Percentiles rank a stretch among this genome's conserved stretches.
phyloP scores from a whole-genome alignment of 352 stramenopile genomes.

The Saprolegnia parasitica region DNA sequence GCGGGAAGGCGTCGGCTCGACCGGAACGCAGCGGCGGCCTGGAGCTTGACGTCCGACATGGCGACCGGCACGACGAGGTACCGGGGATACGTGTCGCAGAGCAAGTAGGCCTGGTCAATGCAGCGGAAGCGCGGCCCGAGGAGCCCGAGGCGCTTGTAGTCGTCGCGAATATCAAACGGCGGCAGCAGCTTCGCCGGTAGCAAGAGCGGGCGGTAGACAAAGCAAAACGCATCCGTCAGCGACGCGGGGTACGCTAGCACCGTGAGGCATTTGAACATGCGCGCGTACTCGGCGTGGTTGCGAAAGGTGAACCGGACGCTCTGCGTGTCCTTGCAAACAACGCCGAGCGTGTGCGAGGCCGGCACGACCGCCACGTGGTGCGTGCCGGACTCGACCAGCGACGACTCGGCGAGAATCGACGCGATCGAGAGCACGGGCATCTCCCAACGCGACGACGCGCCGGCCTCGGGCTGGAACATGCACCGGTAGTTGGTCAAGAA shows the following conservation, averaged over 20 bases:
- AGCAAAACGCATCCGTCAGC: constrained; percentile 79
- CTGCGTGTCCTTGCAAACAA: constrained; percentile 78
- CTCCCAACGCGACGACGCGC: constrained; percentile 52
- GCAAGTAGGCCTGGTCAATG: constrained; percentile 79
- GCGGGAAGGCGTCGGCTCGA: constrained; percentile 66
- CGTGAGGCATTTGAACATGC: constrained; percentile 70
- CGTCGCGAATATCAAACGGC: constrained; percentile 68
- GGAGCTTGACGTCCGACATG: constrained; percentile 88
- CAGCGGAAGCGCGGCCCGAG: constrained; percentile 60
- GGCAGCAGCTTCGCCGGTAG: constrained; percentile 63
- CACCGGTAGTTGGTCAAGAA: constrained; percentile 84
- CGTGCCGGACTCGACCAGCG: constrained; percentile 24
- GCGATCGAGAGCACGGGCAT: constrained; percentile 70
- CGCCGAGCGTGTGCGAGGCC: constrained; percentile 58
- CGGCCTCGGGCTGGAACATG: constrained; percentile 51
- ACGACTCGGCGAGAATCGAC: constrained; percentile 45
- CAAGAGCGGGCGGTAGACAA: constrained; percentile 62
- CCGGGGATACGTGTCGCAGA: constrained; percentile 94
- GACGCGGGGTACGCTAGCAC: constrained; percentile 66
- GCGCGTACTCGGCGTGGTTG: constrained; percentile 68
- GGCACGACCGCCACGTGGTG: constrained; percentile 28
- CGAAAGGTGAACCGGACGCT: constrained; percentile 58
- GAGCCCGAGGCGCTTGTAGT: constrained; percentile 76
- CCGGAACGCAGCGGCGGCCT: constrained; percentile 62
- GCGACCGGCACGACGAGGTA: constrained; percentile 89